Percentiles rank a stretch among this genome's conserved stretches.
Evolutionary conservation across 352 stramenopile genomes (phyloP).

Genomic region (Globisporangium iwayamae): DNA sequence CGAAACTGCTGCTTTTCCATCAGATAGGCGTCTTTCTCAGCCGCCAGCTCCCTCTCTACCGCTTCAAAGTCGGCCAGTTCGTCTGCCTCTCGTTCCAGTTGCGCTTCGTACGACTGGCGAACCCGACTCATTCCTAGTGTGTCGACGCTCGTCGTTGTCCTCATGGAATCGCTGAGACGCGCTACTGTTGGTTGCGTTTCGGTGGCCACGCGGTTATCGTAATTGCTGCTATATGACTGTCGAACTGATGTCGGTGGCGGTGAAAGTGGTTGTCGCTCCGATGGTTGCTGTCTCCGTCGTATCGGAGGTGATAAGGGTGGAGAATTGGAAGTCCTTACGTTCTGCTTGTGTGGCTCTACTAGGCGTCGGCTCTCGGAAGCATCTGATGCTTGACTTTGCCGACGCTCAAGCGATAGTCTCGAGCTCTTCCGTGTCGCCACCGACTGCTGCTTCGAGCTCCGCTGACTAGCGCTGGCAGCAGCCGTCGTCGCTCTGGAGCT

Average conservation of each 20-base stretch:
- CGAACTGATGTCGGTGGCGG: neutral
- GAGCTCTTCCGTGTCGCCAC: constrained; percentile 22
- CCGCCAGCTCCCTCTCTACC: constrained; percentile 60
- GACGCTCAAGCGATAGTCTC: constrained; percentile 9
- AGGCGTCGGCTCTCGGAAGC: neutral
- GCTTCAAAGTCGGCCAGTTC: constrained; percentile 81
- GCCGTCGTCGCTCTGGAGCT: constrained; percentile 15
- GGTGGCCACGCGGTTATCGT: neutral
- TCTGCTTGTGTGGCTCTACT: neutral
- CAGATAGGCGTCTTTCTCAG: constrained; percentile 56
- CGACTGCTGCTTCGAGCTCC: constrained; percentile 12
- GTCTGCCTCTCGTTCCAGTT: constrained; percentile 52
- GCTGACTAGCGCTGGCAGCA: constrained; percentile 5
- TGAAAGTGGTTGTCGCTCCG: neutral
- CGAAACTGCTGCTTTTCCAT: constrained; percentile 29
- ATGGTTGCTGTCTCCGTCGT: neutral
- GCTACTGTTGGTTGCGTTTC: neutral
- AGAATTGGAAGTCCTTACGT: neutral
- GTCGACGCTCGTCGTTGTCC: constrained; percentile 41
- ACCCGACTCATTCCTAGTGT: constrained; percentile 53
- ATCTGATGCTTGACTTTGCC: constrained; percentile 1
- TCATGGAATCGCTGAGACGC: constrained; percentile 19
- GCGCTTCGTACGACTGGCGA: constrained; percentile 52
- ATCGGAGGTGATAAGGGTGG: neutral
- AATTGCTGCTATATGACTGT: neutral